These are phyloP conservation scores for Leptographium flavum DNA, from an alignment of 2,329 filamentous ascomycete genomes.

Conservation along the genomic window DNA sequence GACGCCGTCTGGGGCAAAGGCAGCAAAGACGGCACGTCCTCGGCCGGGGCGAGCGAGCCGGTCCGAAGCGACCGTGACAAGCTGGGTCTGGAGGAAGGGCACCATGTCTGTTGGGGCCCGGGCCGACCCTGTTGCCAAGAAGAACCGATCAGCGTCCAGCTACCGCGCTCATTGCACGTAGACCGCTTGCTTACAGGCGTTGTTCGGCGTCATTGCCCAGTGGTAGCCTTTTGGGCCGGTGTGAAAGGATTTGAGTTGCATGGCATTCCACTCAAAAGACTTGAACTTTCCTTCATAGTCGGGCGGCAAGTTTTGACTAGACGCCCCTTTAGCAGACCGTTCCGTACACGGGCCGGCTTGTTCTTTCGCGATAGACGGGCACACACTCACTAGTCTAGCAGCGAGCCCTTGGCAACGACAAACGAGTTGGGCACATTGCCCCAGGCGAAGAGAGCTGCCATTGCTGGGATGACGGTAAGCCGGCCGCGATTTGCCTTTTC, in stretches of 20 bases:
- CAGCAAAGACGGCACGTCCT: background rate
- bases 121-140: background rate
- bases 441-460: background rate
- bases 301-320: background rate
- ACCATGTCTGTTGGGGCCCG: background rate
- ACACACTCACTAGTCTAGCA: background rate
- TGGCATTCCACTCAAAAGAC: background rate
- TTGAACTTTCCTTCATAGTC: background rate
- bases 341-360: background rate
- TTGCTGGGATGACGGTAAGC: background rate
- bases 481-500: background rate
- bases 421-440: background rate
- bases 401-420: background rate
- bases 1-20: background rate
- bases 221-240: background rate
- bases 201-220: background rate
- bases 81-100: background rate
- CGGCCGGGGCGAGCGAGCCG: background rate
- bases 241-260: background rate
- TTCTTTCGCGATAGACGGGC: background rate
- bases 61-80: background rate
- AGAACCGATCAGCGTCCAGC: background rate
- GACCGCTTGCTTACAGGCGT: background rate
- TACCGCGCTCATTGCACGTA: background rate
- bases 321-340: background rate